Percentiles rank a stretch among this genome's conserved stretches.
Conservation (phyloP, 2,329 filamentous ascomycete genomes). For the Biscogniauxia sp. region DNA sequence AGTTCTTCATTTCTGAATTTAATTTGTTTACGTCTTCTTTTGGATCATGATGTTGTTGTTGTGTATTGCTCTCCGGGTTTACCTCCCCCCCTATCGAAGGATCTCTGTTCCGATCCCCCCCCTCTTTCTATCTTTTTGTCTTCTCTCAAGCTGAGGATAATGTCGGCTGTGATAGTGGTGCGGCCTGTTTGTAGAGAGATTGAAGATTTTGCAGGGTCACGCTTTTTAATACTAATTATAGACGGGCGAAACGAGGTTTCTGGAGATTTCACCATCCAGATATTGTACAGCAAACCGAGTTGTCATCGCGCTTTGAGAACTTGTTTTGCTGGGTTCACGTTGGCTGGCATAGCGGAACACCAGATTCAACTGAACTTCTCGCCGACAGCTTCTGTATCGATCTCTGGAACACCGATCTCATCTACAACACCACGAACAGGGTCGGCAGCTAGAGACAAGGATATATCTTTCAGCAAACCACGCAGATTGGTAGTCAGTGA, state of each 20-base stretch:
- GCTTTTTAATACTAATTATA: neutral
- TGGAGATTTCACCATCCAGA: neutral
- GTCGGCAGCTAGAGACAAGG: too few relatives aligned
- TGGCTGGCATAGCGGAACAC: too few relatives aligned
- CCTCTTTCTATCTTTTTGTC: neutral
- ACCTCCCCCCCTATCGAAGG: neutral
- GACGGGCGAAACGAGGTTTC: neutral
- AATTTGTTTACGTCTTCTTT: conserved; percentile 2
- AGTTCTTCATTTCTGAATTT: neutral
- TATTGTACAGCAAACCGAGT: too few relatives aligned
- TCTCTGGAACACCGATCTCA: too few relatives aligned
- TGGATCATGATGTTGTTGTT: neutral
- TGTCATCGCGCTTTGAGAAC: too few relatives aligned
- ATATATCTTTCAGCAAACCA: too few relatives aligned
- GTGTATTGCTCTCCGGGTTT: neutral
- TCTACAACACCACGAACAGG: too few relatives aligned
- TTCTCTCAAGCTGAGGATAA: neutral
- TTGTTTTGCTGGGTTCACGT: too few relatives aligned
- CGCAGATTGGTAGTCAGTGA: too few relatives aligned
- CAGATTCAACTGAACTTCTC: too few relatives aligned
- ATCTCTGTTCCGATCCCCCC: neutral
- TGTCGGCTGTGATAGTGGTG: neutral
- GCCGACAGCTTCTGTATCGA: too few relatives aligned
- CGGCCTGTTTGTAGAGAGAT: neutral
- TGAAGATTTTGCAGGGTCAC: neutral